Percentiles rank a stretch among this genome's conserved stretches.
Conservation (phyloP, 106 monocot species). For the Dioscorea zingiberensis region DNA sequence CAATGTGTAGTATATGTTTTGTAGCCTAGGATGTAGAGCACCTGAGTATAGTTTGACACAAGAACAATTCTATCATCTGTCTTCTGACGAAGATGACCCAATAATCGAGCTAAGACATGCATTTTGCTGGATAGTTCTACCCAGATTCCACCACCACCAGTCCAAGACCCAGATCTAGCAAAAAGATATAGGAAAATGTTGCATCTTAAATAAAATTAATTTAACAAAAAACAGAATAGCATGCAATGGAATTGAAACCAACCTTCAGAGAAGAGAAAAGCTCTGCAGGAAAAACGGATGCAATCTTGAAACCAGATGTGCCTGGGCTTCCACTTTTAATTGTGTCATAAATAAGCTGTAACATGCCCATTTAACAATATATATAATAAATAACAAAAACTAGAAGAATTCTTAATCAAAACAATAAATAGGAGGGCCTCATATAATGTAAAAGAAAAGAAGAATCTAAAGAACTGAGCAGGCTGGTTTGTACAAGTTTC, state of each 20-base stretch:
- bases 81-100: constrained; percentile 78
- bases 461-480: no score
- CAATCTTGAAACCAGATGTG: constrained; percentile 87
- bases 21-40: constrained; percentile 8
- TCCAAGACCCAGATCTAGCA: constrained; percentile 88
- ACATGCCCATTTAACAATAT: not conserved
- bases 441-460: no score
- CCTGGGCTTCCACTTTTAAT: constrained; percentile 80
- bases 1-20: no score
- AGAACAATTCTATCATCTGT: constrained; percentile 98
- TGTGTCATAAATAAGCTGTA: constrained; percentile 94
- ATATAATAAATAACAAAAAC: no score
- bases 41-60: constrained; percentile 99
- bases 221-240: no score
- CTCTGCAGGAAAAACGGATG: constrained; percentile 70
- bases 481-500: no score
- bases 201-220: no score
- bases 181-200: not conserved
- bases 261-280: constrained; percentile 93
- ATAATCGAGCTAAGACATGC: constrained; percentile 87
- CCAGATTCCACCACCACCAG: constrained; percentile 94
- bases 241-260: not conserved
- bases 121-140: constrained; percentile 97
- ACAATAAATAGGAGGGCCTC: no score
- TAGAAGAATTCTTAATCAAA: no score